phyloP scores from a whole-genome alignment of 2,329 filamentous ascomycete species.

The Pseudogymnoascus sp. region DNA sequence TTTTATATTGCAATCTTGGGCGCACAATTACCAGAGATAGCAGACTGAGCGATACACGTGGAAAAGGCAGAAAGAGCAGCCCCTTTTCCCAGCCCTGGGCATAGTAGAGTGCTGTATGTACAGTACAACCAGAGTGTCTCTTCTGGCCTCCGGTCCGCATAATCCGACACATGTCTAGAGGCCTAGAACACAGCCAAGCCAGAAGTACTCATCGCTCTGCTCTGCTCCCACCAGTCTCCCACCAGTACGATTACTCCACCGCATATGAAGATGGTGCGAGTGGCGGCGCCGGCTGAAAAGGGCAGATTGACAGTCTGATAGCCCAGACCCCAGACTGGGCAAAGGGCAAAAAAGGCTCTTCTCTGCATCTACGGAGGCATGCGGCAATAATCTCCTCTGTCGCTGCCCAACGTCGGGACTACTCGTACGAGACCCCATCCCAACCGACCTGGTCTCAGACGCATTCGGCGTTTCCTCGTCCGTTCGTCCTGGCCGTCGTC shows the following conservation, averaged over 20 bases:
- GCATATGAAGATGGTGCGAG: neutral
- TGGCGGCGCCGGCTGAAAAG: neutral
- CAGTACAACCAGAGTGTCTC: neutral
- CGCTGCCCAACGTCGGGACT: constrained; percentile 1
- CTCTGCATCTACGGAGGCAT: neutral
- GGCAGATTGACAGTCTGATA: neutral
- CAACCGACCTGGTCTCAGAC: neutral
- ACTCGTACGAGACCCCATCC: neutral
- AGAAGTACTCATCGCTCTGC: neutral
- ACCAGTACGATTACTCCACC: neutral
- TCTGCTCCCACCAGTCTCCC: neutral
- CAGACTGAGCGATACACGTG: neutral
- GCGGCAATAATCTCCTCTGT: neutral
- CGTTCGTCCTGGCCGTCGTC: neutral
- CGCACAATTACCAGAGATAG: neutral
- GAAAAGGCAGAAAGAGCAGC: neutral
- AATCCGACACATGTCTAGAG: neutral
- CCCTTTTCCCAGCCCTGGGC: neutral
- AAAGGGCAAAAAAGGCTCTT: neutral
- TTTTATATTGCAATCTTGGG: neutral
- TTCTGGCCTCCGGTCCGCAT: neutral
- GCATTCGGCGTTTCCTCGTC: neutral
- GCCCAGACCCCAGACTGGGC: neutral
- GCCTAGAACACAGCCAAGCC: neutral
- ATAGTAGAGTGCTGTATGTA: neutral